Percentiles rank a stretch among this genome's conserved stretches.
phyloP scores from a whole-genome alignment of 176 grass and related monocot genomes.

The Aegilops umbellulata region DNA sequence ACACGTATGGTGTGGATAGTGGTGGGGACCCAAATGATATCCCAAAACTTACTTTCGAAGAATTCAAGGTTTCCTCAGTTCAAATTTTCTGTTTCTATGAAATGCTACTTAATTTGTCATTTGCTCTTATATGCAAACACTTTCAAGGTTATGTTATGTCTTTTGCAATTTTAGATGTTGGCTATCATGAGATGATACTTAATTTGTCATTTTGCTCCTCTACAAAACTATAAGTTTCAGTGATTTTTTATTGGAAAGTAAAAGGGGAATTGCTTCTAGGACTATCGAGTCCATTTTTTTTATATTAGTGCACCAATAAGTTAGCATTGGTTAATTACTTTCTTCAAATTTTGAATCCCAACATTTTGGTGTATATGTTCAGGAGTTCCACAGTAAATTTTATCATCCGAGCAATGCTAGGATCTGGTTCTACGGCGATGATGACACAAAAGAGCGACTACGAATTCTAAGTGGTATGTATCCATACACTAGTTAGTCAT shows the following conservation, averaged over 20 bases:
- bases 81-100: constrained; percentile 13
- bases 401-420: constrained; percentile 97
- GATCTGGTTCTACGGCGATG: constrained; percentile 99
- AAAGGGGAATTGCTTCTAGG: background rate
- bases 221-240: constrained; percentile 2
- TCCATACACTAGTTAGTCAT: constrained; percentile 5
- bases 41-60: constrained; percentile 94
- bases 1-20: constrained; percentile 97
- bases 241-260: constrained; percentile 3
- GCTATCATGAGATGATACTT: background rate
- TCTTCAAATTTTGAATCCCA: constrained; percentile 26
- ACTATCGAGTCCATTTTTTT: constrained; percentile 2
- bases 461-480: constrained; percentile 72
- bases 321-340: constrained; percentile 2
- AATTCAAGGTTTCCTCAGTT: constrained; percentile 82
- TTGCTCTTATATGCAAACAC: too few species aligned
- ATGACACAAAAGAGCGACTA: constrained; percentile 77
- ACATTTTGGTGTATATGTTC: constrained; percentile 20
- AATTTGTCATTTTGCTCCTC: background rate
- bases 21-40: constrained; percentile 96
- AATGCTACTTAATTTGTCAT: background rate
- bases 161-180: too few species aligned
- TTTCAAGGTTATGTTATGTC: too few species aligned
- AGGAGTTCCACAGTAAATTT: constrained; percentile 92
- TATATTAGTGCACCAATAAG: background rate